Evolutionary conservation across 1,284 basidiomycete genomes (phyloP), one percentile per base, ranked within the genome.

Genomic region (Afroboletus lepidellus): DNA sequence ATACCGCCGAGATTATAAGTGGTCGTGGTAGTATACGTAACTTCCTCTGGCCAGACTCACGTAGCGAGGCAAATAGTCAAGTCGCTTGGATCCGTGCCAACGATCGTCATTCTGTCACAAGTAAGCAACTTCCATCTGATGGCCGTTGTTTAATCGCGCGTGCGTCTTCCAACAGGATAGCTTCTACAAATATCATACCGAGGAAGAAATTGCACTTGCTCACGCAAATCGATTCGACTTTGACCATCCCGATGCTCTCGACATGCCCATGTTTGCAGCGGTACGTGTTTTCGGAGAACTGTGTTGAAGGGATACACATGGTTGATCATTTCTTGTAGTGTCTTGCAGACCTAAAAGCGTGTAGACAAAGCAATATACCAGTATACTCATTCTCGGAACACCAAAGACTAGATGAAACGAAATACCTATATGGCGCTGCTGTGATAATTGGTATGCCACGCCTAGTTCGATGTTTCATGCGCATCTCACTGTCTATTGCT

Each of bases 381-480:
- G 83, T 96, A 9, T 99, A 99, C 71, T 96, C 93, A 1, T 99
- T 99, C 69, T 79, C 83, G 18, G 79, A 92, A 59, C 96, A 99
- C 72, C 94, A 98, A 66, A 80, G 96, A 32, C 72, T 91, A 50
- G 77, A 84, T 4, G 92, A 96, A 65, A 90, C 82, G 30, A 90
- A 92, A 64, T 97, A 98, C 71, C 76, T 98, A 1, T 99, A 98
- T 69, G 96, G 96, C 1, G 94, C 94, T 5, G 85, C 89, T n/a
- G 90, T 98, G 43, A 90, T 98, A 61, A 95, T 98, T 57, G 83
- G 91, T 88, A 65, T 57, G 33, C 20, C 36, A 67, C 60, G 41
- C 47, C 52, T 15, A 29, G 34, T 30, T 41, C 18, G 8, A 44
- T 27, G 20, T 18, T 23, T n/a, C 16, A 23, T 34, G n/a, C 37